These are phyloP conservation scores for Taiozyma sp. DNA, from an alignment of 1,139 yeast species.

Conservation along the genomic window DNA sequence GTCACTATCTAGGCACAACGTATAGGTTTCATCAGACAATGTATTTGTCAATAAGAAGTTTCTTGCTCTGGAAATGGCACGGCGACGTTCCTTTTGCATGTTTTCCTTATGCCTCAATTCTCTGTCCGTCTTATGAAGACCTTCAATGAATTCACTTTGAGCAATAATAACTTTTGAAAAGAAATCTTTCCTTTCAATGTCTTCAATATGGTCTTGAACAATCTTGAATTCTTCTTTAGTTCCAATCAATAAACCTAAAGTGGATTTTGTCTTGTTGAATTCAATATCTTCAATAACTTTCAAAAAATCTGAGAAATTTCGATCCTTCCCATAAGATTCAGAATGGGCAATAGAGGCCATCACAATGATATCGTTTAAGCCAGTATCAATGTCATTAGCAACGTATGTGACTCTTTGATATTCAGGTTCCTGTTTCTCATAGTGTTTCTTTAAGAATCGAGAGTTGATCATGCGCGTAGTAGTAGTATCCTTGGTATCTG, in stretches of 20 bases:
- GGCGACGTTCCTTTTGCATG: constrained; percentile 28
- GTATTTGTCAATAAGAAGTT: constrained; percentile 28
- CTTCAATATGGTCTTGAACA: constrained; percentile 10
- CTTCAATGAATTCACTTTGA: constrained; percentile 23
- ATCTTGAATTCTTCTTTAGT: constrained; percentile 13
- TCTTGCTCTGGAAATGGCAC: constrained; percentile 28
- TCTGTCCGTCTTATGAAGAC: constrained; percentile 13
- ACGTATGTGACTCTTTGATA: constrained; percentile 12
- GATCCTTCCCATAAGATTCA: constrained; percentile 13
- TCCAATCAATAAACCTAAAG: constrained; percentile 18
- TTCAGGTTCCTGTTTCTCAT: constrained; percentile 7
- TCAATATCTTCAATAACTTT: constrained; percentile 10
- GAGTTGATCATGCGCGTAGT: constrained; percentile 2
- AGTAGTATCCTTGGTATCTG: background rate
- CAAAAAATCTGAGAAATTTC: constrained; percentile 13
- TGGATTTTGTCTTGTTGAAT: constrained; percentile 8
- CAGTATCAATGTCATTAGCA: constrained; percentile 5
- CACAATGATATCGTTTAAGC: constrained; percentile 12
- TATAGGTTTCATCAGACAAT: constrained; percentile 25
- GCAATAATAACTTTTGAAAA: constrained; percentile 18
- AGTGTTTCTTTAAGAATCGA: constrained; percentile 5
- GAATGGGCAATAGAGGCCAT: constrained; percentile 13
- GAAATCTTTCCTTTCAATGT: constrained; percentile 2
- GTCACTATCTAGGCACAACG: constrained; percentile 23
- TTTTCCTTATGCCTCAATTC: constrained; percentile 16